phyloP scores from a whole-genome alignment of 208 protist genomes.

The Leishmania lainsoni region DNA sequence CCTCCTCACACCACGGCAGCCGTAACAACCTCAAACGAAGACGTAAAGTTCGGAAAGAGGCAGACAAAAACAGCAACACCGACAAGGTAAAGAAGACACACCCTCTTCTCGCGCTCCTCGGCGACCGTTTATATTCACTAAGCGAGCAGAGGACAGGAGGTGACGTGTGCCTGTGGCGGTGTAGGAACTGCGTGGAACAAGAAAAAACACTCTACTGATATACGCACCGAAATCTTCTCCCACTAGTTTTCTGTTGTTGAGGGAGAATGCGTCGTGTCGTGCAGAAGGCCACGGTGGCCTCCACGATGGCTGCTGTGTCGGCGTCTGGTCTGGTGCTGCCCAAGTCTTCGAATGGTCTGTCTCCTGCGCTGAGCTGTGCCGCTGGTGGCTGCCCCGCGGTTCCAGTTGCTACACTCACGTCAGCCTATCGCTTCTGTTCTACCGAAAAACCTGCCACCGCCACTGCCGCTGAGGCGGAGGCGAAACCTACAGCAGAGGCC shows the following conservation, averaged over 20 bases:
- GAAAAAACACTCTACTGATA: background rate
- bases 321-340: background rate
- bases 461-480: background rate
- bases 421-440: conserved; percentile 27
- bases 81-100: too few species aligned
- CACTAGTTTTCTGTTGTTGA: background rate
- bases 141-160: too few species aligned
- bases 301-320: conserved; percentile 16
- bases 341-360: background rate
- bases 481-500: conserved; percentile 21
- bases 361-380: background rate
- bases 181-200: background rate
- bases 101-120: too few species aligned
- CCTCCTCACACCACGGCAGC: too few species aligned
- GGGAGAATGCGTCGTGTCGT: conserved; percentile 50
- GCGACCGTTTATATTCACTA: too few species aligned
- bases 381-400: conserved; percentile 1
- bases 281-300: conserved; percentile 33
- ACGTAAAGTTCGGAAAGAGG: too few species aligned
- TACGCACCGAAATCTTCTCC: background rate
- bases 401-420: conserved; percentile 7
- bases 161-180: too few species aligned
- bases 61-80: too few species aligned
- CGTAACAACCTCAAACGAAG: too few species aligned
- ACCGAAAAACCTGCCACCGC: conserved; percentile 17